These are phyloP conservation scores for Eragrostis nindensis DNA, from an alignment of 176 grass and related monocot species.

Conservation along the genomic window DNA sequence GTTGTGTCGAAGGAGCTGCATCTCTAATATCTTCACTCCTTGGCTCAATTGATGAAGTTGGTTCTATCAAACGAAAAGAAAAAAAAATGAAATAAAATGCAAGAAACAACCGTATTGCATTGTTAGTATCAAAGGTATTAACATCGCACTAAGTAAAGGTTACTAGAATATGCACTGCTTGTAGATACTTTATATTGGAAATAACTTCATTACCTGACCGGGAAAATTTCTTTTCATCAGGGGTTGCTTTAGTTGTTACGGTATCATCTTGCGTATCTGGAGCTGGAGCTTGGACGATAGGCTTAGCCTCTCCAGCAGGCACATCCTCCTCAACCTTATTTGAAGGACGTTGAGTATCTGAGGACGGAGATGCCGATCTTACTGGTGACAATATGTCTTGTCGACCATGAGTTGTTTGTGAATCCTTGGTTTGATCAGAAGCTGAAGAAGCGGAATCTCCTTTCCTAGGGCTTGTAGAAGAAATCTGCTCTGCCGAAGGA, in stretches of 20 bases:
- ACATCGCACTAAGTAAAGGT: neutral
- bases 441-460: neutral
- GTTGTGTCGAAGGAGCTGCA: neutral
- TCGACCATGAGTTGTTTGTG: neutral
- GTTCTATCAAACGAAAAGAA: neutral
- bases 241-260: neutral
- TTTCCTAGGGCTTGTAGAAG: neutral
- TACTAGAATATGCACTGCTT: neutral
- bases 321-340: neutral
- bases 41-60: conserved; percentile 1
- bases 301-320: neutral
- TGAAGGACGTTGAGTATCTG: neutral
- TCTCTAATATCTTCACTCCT: conserved; percentile 18
- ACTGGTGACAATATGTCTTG: neutral
- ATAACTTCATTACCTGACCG: conserved; percentile 26
- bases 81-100: neutral
- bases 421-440: neutral
- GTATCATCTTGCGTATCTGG: neutral
- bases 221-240: neutral
- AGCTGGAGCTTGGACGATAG: neutral
- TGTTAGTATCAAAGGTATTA: neutral
- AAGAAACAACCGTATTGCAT: neutral
- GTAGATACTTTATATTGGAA: neutral
- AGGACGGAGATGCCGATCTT: neutral
- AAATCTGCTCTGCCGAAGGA: neutral